These are phyloP conservation scores for Teunomyces funiuensis DNA, from an alignment of 805 yeast genomes.

Conservation along the genomic window DNA sequence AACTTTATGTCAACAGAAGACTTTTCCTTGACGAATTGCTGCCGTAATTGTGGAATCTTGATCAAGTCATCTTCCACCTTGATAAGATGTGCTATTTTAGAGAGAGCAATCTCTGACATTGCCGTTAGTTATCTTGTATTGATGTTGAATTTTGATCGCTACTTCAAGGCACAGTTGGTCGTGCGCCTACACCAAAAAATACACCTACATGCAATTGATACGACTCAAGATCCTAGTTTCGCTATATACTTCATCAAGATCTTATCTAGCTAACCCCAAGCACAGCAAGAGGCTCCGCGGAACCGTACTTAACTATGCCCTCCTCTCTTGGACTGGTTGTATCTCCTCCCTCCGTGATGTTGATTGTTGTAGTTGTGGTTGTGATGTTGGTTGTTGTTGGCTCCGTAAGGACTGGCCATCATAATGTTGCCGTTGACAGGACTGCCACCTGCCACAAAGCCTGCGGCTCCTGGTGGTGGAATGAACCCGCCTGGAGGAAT, in stretches of 20 bases:
- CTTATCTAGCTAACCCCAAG: neutral
- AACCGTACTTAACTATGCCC: constrained; percentile 8
- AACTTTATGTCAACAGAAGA: constrained; percentile 73
- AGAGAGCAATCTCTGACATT: constrained; percentile 44
- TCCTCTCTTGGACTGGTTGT: constrained; percentile 12
- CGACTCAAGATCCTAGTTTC: neutral
- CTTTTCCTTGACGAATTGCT: constrained; percentile 66
- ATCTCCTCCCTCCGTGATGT: constrained; percentile 13
- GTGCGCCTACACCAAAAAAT: neutral
- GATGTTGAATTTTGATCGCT: too few relatives aligned
- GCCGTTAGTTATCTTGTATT: too few relatives aligned
- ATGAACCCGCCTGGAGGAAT: constrained; percentile 37
- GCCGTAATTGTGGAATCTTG: constrained; percentile 51
- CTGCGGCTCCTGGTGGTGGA: constrained; percentile 34
- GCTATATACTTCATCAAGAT: constrained; percentile 1
- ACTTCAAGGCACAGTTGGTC: too few relatives aligned
- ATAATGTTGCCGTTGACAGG: constrained; percentile 29
- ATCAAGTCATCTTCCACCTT: constrained; percentile 54
- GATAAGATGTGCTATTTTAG: constrained; percentile 39
- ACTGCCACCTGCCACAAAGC: constrained; percentile 24
- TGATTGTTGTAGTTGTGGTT: constrained; percentile 4
- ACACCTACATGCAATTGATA: neutral
- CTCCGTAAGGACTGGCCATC: constrained; percentile 16
- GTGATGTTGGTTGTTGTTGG: constrained; percentile 9
- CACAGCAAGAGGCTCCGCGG: constrained; percentile 1